These are phyloP conservation scores for Nicotiana otophora DNA, from an alignment of 257 asterid species.

Conservation along the genomic window DNA sequence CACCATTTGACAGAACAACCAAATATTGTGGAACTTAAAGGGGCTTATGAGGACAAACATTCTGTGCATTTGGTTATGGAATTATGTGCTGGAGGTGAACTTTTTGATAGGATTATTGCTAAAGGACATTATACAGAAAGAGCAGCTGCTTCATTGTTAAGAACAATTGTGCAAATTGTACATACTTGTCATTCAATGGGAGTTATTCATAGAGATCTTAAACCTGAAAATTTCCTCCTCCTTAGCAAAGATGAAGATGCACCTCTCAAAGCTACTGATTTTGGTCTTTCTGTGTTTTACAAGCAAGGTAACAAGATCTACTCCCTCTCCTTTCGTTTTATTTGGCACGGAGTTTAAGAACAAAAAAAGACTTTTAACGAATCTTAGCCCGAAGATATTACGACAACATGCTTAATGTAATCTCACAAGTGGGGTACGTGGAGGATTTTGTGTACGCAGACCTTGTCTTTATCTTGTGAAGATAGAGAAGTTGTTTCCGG, in stretches of 20 bases:
- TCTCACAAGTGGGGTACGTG: too few species aligned
- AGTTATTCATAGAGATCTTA: constrained; percentile 60
- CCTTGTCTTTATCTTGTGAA: too few species aligned
- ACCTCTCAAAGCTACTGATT: constrained; percentile 64
- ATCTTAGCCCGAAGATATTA: too few species aligned
- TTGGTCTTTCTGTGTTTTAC: constrained; percentile 60
- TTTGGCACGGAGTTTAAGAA: too few species aligned
- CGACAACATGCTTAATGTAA: too few species aligned
- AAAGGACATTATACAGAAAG: constrained; percentile 62
- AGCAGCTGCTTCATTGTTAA: constrained; percentile 54
- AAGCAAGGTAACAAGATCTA: constrained; percentile 35
- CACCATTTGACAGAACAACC: constrained; percentile 57
- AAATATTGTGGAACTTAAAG: constrained; percentile 55
- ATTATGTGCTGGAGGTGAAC: constrained; percentile 63
- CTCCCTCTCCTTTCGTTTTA: background rate
- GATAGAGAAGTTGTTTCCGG: too few species aligned
- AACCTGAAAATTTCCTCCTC: constrained; percentile 60
- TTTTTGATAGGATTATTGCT: constrained; percentile 52
- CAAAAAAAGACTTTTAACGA: too few species aligned
- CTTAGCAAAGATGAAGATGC: constrained; percentile 52
- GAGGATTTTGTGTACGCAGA: too few species aligned
- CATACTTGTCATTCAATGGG: constrained; percentile 66
- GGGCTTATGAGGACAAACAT: constrained; percentile 60
- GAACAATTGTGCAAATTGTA: constrained; percentile 60
- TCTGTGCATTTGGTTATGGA: constrained; percentile 61